Base-by-base conservation (phyloP, 2,329 filamentous ascomycete genomes). In the Cucurbitaria berberidis region DNA sequence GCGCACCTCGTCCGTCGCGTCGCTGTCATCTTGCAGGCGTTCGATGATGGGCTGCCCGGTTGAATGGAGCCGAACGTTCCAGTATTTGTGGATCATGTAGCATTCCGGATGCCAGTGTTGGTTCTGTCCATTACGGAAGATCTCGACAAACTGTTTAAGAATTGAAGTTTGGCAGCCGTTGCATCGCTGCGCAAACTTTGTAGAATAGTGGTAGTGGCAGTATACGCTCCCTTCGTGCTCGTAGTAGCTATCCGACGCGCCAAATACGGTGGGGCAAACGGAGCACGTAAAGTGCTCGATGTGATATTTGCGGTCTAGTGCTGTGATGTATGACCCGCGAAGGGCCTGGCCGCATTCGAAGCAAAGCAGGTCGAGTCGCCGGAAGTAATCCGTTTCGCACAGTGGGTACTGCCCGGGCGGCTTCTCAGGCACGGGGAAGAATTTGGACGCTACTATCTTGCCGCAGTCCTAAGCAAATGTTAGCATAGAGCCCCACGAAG, bases 21-120 rank as follows among this genome's bases (percentile, higher is more conserved):
- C 81, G 35, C 78, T 76, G 45, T 84, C 81, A 24, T 52, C 61
- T 22, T 67, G 62, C 27, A 72, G 63, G 35, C 70, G 64, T 38
- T 77, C 74, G 5, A 72, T 61, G 36, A 73, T 65, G 21, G 76
- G 74, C 35, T 77, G 72, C 9, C 75, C 75, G 13, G 76, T 75
- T 5, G 77, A 74, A 56, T 80, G 77, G 32, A 99, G 81, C 45
- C 95, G 88, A 54, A 99, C 95, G 72, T 98, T 99, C 95, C 95
- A 99, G 77, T 98, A 99, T 71, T 99, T 99, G 79, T 99, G 95
- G 59, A 99, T 99, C 95, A 99, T 99, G 77, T 99, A 99, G 76
- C 95, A 99, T 77, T 99, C 95, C 1, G 95, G 95, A 73, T 99
- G 95, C 95, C 95, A 99, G 74, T 99, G 95, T 71, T 99, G 95